Evolutionary conservation across 495 filamentous ascomycete genomes (phyloP).

Genomic region (Neurospora terricola): DNA sequence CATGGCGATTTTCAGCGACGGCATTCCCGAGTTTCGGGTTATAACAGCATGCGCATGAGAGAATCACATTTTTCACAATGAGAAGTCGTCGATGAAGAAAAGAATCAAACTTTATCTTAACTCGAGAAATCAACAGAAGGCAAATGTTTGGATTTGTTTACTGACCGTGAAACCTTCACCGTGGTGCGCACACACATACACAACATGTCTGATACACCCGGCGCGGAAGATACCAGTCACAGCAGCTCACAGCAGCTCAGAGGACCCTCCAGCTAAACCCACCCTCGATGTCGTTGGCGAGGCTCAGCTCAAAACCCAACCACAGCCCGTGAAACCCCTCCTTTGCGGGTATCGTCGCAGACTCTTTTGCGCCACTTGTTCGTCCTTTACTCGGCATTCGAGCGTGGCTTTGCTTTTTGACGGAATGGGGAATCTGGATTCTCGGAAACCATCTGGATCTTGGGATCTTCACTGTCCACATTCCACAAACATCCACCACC

Average conservation of each 20-base stretch:
- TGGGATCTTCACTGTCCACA: not conserved
- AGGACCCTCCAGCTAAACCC: too few species aligned
- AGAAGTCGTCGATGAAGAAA: not conserved
- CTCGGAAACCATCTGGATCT: not conserved
- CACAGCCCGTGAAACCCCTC: not conserved
- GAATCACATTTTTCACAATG: not conserved
- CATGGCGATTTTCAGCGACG: constrained; percentile 1
- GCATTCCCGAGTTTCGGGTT: not conserved
- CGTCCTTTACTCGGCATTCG: not conserved
- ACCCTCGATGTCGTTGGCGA: not conserved
- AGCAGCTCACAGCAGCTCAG: not conserved
- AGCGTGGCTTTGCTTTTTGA: not conserved
- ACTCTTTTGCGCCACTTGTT: not conserved
- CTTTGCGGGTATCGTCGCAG: not conserved
- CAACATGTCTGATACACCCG: not conserved
- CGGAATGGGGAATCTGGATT: not conserved
- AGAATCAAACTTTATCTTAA: too few species aligned
- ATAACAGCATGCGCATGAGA: not conserved
- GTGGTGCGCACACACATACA: not conserved
- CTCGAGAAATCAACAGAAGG: not conserved
- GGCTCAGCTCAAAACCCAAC: not conserved
- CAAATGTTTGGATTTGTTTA: not conserved
- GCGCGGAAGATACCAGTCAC: not conserved
- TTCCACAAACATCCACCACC: not conserved
- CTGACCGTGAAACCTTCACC: not conserved